These are phyloP conservation scores for Ceriops decandra DNA, from an alignment of 345 rosid genomes.

Conservation along the genomic window DNA sequence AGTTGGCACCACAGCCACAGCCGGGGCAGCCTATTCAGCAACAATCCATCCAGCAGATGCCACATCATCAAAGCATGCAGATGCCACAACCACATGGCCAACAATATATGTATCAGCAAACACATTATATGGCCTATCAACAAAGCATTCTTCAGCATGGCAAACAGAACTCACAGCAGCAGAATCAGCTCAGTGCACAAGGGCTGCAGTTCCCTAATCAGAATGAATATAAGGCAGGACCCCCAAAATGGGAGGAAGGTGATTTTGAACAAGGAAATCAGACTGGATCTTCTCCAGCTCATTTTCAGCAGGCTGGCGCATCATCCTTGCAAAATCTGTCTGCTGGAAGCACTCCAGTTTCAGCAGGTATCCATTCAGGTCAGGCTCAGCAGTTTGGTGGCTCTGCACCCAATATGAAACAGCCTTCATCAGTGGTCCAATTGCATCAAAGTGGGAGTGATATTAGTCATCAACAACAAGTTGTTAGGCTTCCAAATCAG, in stretches of 20 bases:
- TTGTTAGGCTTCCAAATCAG: constrained; percentile 55
- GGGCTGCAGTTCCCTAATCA: constrained; percentile 53
- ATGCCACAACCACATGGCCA: constrained; percentile 45
- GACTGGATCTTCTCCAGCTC: constrained; percentile 59
- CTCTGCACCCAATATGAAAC: constrained; percentile 48
- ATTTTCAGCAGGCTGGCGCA: constrained; percentile 43
- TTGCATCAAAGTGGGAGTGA: constrained; percentile 54
- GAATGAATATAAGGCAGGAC: constrained; percentile 43
- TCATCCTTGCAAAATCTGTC: constrained; percentile 53
- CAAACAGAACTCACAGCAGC: constrained; percentile 48
- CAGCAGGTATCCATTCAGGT: constrained; percentile 40
- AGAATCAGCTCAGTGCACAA: constrained; percentile 45
- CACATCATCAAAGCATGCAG: constrained; percentile 39
- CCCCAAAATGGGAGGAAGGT: constrained; percentile 49
- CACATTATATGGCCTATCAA: constrained; percentile 57
- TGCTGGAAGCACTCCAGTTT: constrained; percentile 43
- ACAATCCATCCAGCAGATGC: constrained; percentile 40
- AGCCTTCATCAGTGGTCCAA: constrained; percentile 38
- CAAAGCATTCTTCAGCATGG: constrained; percentile 46
- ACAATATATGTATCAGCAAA: constrained; percentile 54
- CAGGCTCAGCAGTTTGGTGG: constrained; percentile 58
- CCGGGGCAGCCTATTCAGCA: constrained; percentile 47
- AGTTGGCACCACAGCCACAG: constrained; percentile 41
- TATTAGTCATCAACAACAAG: constrained; percentile 52
- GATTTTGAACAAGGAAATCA: constrained; percentile 56